Percentiles rank a stretch among this genome's conserved stretches.
These are phyloP conservation scores for Rhodomyrtus tomentosa DNA, from an alignment of 345 rosid genomes.

Conservation along the genomic window DNA sequence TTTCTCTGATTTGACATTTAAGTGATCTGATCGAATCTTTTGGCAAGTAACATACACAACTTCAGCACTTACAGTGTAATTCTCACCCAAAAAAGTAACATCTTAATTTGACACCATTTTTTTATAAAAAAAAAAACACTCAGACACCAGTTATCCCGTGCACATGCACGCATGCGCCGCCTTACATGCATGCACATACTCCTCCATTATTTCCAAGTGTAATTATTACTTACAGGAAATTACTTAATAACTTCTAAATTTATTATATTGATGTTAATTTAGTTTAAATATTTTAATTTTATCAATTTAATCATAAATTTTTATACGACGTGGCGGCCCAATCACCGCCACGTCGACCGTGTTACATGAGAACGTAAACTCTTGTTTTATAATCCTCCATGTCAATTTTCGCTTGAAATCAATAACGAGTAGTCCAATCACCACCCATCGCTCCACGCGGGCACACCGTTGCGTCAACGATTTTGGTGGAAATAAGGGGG, in stretches of 20 bases:
- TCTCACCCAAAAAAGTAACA: background rate
- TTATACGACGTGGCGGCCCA: too few species aligned
- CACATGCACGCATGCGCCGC: background rate
- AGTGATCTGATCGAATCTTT: too few species aligned
- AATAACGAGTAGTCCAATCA: background rate
- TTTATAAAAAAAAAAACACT: too few species aligned
- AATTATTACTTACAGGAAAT: background rate
- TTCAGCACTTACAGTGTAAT: too few species aligned
- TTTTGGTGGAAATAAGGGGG: too few species aligned
- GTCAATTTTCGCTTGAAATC: too few species aligned
- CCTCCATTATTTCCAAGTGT: background rate
- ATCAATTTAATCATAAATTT: accelerated
- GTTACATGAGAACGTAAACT: too few species aligned
- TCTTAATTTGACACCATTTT: too few species aligned
- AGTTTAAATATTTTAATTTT: accelerated
- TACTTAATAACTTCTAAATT: accelerated
- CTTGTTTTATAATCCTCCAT: too few species aligned
- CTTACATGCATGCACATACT: background rate
- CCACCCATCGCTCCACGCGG: accelerated
- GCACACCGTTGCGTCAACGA: accelerated
- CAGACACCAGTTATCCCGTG: background rate
- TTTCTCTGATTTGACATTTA: too few species aligned
- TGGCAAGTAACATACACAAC: too few species aligned
- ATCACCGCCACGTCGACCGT: too few species aligned
- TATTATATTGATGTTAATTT: background rate